These are phyloP conservation scores for Osmanthus fragrans DNA, from an alignment of 257 asterid species.

Conservation along the genomic window DNA sequence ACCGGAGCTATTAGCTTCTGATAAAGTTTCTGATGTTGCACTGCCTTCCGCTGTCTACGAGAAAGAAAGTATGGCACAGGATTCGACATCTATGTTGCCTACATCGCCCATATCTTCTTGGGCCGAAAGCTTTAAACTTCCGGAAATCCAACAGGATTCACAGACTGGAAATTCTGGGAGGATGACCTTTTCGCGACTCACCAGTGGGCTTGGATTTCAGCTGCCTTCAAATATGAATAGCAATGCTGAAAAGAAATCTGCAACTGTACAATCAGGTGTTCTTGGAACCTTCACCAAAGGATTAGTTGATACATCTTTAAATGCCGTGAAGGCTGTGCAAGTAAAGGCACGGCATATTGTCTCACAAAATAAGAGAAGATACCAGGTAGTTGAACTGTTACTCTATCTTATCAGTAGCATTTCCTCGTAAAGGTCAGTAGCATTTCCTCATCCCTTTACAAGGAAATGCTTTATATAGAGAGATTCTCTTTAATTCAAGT, in stretches of 20 bases:
- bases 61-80: slow-evolving; percentile 41
- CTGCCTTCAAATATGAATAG: slow-evolving; percentile 51
- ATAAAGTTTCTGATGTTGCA: slow-evolving; percentile 47
- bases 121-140: slow-evolving; percentile 62
- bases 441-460: not conserved
- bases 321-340: slow-evolving; percentile 94
- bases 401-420: slow-evolving; percentile 13
- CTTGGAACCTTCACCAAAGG: slow-evolving; percentile 83
- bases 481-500: slow-evolving; percentile 1
- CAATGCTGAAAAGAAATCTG: slow-evolving; percentile 43
- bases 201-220: slow-evolving; percentile 79
- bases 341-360: slow-evolving; percentile 92
- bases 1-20: slow-evolving; percentile 19
- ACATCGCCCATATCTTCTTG: slow-evolving; percentile 53
- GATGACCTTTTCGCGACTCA: slow-evolving; percentile 72
- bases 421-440: slow-evolving; percentile 11
- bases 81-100: slow-evolving; percentile 42
- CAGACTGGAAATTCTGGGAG: slow-evolving; percentile 44
- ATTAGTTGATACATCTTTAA: slow-evolving; percentile 78
- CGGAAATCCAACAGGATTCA: slow-evolving; percentile 53
- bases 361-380: slow-evolving; percentile 96
- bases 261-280: slow-evolving; percentile 63
- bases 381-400: slow-evolving; percentile 62
- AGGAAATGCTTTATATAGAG: not conserved
- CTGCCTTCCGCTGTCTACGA: slow-evolving; percentile 34